Conservation (phyloP, 2,329 filamentous ascomycete species). For the Penicillium rolfsii region DNA sequence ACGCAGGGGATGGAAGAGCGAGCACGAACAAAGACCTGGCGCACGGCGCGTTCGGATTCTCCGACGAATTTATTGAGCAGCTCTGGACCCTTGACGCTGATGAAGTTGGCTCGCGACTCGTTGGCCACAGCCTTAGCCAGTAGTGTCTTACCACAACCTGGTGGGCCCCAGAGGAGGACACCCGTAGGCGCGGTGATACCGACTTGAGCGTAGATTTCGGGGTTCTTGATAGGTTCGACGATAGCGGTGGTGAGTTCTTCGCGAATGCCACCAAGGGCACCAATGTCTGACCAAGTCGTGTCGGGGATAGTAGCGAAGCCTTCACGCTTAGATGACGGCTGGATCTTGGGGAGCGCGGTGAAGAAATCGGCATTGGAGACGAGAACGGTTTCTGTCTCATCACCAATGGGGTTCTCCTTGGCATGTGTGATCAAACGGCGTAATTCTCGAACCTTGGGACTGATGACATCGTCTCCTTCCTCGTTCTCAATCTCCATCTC, state of each 20-base stretch:
- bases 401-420: conserved; percentile 55
- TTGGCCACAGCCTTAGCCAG: conserved; percentile 96
- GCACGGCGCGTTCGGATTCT: conserved; percentile 89
- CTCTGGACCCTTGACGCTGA: conserved; percentile 95
- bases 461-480: conserved; percentile 46
- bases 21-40: conserved; percentile 88
- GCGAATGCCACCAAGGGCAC: conserved; percentile 77
- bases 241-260: conserved; percentile 83
- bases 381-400: conserved; percentile 58
- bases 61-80: conserved; percentile 97
- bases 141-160: conserved; percentile 94
- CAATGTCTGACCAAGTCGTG: conserved; percentile 91
- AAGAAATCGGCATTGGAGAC: conserved; percentile 73
- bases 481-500: conserved; percentile 44
- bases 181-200: conserved; percentile 82
- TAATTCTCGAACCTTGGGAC: conserved; percentile 49
- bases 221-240: conserved; percentile 83
- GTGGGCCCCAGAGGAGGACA: conserved; percentile 93
- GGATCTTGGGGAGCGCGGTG: conserved; percentile 71
- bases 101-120: conserved; percentile 95
- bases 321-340: conserved; percentile 84
- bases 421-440: conserved; percentile 59
- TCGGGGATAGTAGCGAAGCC: conserved; percentile 93
- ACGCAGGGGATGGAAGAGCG: conserved; percentile 87
- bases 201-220: conserved; percentile 73